Base-by-base conservation (phyloP, 108 stramenopile genomes). In the Nitzschia inconspicua region DNA sequence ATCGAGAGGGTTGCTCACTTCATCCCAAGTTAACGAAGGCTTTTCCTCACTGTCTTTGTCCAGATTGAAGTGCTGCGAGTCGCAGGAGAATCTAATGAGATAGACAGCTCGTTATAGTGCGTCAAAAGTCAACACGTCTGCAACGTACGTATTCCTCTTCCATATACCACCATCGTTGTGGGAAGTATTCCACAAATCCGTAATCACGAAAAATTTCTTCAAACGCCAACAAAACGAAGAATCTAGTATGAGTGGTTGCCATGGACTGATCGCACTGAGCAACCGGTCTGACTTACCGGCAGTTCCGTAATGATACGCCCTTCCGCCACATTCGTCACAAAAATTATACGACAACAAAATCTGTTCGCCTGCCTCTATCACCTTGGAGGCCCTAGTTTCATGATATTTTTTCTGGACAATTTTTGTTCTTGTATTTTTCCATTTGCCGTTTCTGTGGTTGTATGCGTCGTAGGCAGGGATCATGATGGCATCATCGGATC, bases 121-220 rank as follows among this genome's bases (percentile, higher is more conserved):
- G n/a, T n/a, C n/a, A n/a, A n/a, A n/a, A n/a, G n/a, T n/a, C n/a
- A n/a, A n/a, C n/a, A n/a, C n/a, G n/a, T n/a, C n/a, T n/a, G n/a
- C n/a, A n/a, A n/a, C 44, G n/a, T 37, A 37, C 49, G 18, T n/a
- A n/a, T n/a, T n/a, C n/a, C n/a, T n/a, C n/a, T n/a, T n/a, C n/a
- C n/a, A n/a, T n/a, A n/a, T n/a, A n/a, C n/a, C n/a, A 47, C 89
- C 89, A 91, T 16, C 83, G 52, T 57, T 89, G 88, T n/a, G 88
- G 88, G 53, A 64, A 77, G 2, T 23, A 8, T 66, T 89, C 88
- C 2, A 89, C 83, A 61, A 89, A 86, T 25, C 88, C 88, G 73
- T 56, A 89, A 51, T 82, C 72, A 10, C 69, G 42, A 19, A 89
- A 65, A 10, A 89, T 75, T 42, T 86, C 88, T 2, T n/a, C n/a